Percentiles rank a stretch among this genome's conserved stretches.
Conservation (phyloP, 495 filamentous ascomycete genomes). For the Neurospora sp. region DNA sequence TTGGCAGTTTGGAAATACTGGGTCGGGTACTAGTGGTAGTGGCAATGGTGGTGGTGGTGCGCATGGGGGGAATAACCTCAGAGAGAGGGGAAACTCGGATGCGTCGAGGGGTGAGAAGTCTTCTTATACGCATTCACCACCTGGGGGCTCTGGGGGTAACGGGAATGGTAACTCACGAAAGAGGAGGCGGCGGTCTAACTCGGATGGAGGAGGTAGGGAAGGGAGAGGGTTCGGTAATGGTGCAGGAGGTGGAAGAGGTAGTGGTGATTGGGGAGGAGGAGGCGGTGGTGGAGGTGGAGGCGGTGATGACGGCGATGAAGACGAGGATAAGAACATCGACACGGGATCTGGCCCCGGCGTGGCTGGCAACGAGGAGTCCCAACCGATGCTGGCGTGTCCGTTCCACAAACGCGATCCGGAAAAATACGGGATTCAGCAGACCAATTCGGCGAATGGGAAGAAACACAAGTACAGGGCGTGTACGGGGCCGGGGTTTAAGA, state of each 20-base stretch:
- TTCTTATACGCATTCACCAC: not conserved
- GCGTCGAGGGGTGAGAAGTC: constrained; percentile 6
- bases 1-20: constrained; percentile 12
- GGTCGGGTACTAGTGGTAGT: not conserved
- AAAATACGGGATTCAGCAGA: constrained; percentile 16
- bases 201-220: constrained; percentile 4
- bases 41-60: not conserved
- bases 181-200: constrained; percentile 9
- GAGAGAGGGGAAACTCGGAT: not conserved
- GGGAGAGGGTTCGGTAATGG: not conserved
- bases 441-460: constrained; percentile 9
- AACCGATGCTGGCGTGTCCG: constrained; percentile 12
- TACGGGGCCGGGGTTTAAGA: constrained; percentile 18
- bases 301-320: constrained; percentile 8
- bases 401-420: constrained; percentile 17
- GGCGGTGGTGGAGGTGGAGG: not conserved
- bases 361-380: constrained; percentile 1
- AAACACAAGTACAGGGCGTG: constrained; percentile 16
- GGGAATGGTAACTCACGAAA: constrained; percentile 4
- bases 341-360: not conserved
- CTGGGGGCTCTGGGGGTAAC: not conserved
- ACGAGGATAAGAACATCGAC: constrained; percentile 8
- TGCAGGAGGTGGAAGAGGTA: not conserved
- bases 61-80: not conserved
- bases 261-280: not conserved